These are phyloP conservation scores for Cryptococcus sp. DNA, from an alignment of 1,284 basidiomycete species.

Conservation along the genomic window DNA sequence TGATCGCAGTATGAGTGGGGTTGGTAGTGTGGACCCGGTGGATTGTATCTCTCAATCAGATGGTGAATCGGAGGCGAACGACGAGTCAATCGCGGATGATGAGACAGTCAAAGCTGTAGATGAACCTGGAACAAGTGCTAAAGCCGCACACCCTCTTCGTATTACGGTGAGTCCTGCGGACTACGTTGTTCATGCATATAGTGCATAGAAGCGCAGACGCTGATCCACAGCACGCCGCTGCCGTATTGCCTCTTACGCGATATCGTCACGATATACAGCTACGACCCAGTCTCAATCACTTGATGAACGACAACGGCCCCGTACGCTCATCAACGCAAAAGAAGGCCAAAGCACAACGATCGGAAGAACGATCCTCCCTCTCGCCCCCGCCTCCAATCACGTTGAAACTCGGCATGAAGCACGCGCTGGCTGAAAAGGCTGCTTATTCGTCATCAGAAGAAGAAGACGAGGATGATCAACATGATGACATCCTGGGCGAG, in stretches of 20 bases:
- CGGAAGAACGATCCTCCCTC: conserved; percentile 26
- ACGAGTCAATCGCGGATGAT: conserved; percentile 9
- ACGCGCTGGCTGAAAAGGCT: conserved; percentile 25
- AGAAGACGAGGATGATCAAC: conserved; percentile 11
- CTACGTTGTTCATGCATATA: neutral
- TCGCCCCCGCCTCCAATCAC: conserved; percentile 42
- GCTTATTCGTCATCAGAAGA: conserved; percentile 44
- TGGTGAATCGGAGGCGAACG: conserved; percentile 7
- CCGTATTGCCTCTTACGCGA: neutral
- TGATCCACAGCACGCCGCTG: neutral
- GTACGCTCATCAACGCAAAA: neutral
- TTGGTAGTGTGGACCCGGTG: neutral
- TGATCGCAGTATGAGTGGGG: conserved; percentile 1
- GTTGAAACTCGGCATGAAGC: conserved; percentile 34
- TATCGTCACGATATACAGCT: conserved; percentile 21
- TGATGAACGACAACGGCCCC: conserved; percentile 15
- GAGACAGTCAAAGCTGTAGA: conserved; percentile 4
- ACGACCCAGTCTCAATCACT: conserved; percentile 27
- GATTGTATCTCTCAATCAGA: neutral
- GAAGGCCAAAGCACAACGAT: neutral
- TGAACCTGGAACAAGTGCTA: conserved; percentile 17
- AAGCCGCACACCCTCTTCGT: conserved; percentile 16
- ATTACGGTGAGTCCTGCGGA: conserved; percentile 24
- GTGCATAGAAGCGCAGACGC: neutral
- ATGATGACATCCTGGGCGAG: neutral